These are phyloP conservation scores for Cryptococcus neoformans DNA, from an alignment of 1,284 basidiomycete genomes.

Conservation along the genomic window DNA sequence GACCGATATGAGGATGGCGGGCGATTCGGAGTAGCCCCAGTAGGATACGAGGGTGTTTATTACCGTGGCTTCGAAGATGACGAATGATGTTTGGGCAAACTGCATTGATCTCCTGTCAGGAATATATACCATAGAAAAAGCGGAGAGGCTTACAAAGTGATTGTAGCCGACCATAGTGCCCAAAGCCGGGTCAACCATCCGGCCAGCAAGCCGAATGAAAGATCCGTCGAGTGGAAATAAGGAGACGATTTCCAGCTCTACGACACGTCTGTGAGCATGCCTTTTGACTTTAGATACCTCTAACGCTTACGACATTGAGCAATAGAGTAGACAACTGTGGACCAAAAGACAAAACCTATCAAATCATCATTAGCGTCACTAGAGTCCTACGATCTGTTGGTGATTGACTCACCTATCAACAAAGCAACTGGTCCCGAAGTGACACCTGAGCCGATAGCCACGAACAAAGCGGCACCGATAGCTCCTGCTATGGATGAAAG, in stretches of 20 bases:
- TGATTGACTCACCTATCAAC: conserved; percentile 15
- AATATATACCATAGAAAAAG: neutral
- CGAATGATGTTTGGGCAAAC: conserved; percentile 17
- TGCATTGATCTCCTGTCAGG: neutral
- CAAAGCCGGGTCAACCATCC: conserved; percentile 26
- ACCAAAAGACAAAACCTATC: conserved; percentile 19
- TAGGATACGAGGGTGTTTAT: conserved; percentile 26
- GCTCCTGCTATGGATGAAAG: conserved; percentile 24
- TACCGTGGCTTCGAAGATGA: conserved; percentile 27
- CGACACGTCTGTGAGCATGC: neutral
- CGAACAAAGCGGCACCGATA: conserved; percentile 28
- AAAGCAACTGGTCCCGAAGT: conserved; percentile 21
- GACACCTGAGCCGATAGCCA: conserved; percentile 24
- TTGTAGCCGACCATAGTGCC: conserved; percentile 26
- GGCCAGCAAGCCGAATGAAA: conserved; percentile 20
- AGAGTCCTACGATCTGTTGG: neutral
- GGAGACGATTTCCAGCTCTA: conserved; percentile 22
- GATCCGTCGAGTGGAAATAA: conserved; percentile 24
- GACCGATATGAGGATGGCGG: conserved; percentile 50
- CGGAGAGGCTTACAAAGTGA: conserved; percentile 20
- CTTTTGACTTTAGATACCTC: neutral
- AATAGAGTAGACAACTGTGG: conserved; percentile 18
- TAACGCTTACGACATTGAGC: conserved; percentile 18
- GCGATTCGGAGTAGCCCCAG: conserved; percentile 26
- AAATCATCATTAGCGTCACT: neutral